Base-by-base conservation (phyloP, 805 yeast species). In the Ogataea pini region DNA sequence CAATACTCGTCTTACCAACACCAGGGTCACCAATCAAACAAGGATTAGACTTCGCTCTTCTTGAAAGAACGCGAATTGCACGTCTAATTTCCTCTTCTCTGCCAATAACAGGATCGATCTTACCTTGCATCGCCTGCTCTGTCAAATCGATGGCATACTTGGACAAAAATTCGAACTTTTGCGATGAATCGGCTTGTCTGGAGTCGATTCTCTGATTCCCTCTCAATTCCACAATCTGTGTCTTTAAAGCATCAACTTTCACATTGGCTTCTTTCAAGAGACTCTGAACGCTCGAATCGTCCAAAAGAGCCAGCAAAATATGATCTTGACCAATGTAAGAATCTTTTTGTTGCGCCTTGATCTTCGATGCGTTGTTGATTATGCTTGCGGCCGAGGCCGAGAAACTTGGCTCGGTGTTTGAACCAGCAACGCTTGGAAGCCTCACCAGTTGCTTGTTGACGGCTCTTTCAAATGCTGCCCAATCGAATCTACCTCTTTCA, bases 21-120 rank as follows among this genome's bases (percentile, higher is more conserved):
- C 99, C 99, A 36, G 99, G 97, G 63, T 94, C 99, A 77, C 99
- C 99, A 61, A 94, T 90, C 51, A 94, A 72, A 60, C 96, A 94
- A 13, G 98, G 96, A 65, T 94, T 94, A 6, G 97, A 91, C 71
- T 94, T 94, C 36, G 96, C 88, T 72, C 99, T 83, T 73, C 99
- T 85, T n/a, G 99, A 91, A 51, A 94, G 76, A 3, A 94, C 96
- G 52, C 98, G 80, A 50, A 94, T 92, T 27, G 96, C 89, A 57
- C 97, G 79, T 72, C 98, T 81, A 57, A 94, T 94, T 72, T 94
- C 99, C 70, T 94, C 99, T 68, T 94, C 99, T 73, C 99, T 86
- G 48, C 99, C 99, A 64, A 94, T 94, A 37, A 94, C 99, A 3
- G 99, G 99, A 69, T 94, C 99, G 50, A 94, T 82, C 66, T 88